Percentiles rank a stretch among this genome's conserved stretches.
Evolutionary conservation across 495 filamentous ascomycete genomes (phyloP).

Genomic region (Podospora bellae-mahoneyi): DNA sequence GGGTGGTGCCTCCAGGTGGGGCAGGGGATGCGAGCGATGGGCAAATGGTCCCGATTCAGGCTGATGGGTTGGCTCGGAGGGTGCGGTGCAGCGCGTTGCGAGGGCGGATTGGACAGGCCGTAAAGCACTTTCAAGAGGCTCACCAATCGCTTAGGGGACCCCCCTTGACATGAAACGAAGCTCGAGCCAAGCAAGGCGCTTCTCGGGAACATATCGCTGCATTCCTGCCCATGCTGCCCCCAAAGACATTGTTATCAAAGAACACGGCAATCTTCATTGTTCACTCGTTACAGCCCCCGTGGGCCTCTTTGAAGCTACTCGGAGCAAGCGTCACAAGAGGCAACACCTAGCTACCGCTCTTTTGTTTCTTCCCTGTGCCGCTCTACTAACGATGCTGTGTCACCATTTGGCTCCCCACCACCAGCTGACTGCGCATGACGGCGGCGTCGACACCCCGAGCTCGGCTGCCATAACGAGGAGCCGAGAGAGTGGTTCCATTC

Average conservation of each 20-base stretch:
- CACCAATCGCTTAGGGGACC: constrained; percentile 27
- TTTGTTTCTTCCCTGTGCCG: not conserved
- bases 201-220: constrained; percentile 22
- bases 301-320: not conserved
- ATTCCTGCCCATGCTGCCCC: not conserved
- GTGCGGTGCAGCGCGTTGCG: constrained; percentile 15
- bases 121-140: constrained; percentile 8
- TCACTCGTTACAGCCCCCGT: not conserved
- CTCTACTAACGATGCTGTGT: constrained; percentile 5
- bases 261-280: not conserved
- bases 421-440: constrained; percentile 11
- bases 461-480: constrained; percentile 2
- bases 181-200: constrained; percentile 32
- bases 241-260: not conserved
- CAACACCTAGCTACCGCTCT: not conserved
- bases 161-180: constrained; percentile 33
- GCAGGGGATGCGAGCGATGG: constrained; percentile 12
- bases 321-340: not conserved
- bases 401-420: constrained; percentile 1
- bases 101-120: constrained; percentile 26
- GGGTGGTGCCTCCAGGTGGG: not conserved
- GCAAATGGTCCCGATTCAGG: constrained; percentile 27
- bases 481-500: not conserved
- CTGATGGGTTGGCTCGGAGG: constrained; percentile 20
- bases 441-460: constrained; percentile 4